Percentiles rank a stretch among this genome's conserved stretches.
phyloP scores from a whole-genome alignment of 2,329 filamentous ascomycete species.

The Fusarium brachygibbosum region DNA sequence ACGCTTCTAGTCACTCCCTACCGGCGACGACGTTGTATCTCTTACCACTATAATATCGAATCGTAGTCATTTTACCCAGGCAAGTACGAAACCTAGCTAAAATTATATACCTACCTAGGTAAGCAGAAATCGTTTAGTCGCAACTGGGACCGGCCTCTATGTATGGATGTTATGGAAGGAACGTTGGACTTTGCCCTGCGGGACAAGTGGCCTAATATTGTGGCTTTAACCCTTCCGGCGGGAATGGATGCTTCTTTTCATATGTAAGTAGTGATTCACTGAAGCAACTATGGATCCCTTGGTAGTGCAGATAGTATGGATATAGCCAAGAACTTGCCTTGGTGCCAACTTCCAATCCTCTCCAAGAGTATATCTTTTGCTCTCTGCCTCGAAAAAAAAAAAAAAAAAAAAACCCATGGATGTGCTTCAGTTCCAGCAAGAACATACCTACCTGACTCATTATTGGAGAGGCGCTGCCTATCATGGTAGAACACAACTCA shows the following conservation, averaged over 20 bases:
- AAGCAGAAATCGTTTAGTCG: background rate
- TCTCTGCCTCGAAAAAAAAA: background rate
- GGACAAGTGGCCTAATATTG: background rate
- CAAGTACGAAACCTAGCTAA: background rate
- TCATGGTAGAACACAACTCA: conserved; percentile 25
- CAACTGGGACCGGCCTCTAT: background rate
- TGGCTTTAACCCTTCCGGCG: background rate
- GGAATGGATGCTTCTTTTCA: background rate
- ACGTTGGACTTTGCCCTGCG: background rate
- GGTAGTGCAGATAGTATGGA: too few relatives aligned
- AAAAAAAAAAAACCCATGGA: background rate
- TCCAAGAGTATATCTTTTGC: background rate
- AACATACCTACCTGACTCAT: background rate
- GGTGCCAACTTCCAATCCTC: background rate
- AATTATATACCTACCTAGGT: background rate
- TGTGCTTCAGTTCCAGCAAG: background rate
- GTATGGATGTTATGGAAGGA: background rate
- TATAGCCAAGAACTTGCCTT: background rate
- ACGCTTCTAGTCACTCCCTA: background rate
- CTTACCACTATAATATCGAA: background rate
- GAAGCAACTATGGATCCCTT: background rate
- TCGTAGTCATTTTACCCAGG: background rate
- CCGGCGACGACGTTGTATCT: background rate
- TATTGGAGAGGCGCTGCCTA: background rate
- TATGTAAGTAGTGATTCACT: background rate